phyloP scores from a whole-genome alignment of 2,329 filamentous ascomycete genomes.

The Rutstroemia sp. region DNA sequence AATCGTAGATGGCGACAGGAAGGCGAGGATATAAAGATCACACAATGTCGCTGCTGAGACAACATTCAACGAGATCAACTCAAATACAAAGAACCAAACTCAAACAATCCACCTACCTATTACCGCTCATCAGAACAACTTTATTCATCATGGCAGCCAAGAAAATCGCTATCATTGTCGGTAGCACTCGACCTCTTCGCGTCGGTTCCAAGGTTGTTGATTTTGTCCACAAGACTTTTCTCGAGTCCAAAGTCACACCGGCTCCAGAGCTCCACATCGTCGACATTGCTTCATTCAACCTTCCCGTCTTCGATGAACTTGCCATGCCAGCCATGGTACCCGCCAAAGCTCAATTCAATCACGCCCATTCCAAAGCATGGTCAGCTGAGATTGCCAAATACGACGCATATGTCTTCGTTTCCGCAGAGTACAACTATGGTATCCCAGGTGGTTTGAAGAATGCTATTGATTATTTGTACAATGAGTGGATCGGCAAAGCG shows the following conservation, averaged over 20 bases:
- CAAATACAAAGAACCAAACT: no score
- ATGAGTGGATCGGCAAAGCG: slow-evolving; percentile 51
- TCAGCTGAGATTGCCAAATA: slow-evolving; percentile 34
- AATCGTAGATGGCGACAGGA: no score
- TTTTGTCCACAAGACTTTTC: slow-evolving; percentile 5
- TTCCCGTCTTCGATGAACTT: slow-evolving; percentile 17
- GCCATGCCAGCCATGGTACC: slow-evolving; percentile 30
- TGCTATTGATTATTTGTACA: slow-evolving; percentile 51
- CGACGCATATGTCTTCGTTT: slow-evolving; percentile 42
- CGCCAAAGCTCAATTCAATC: slow-evolving; percentile 28
- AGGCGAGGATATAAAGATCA: no score
- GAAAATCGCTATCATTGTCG: slow-evolving; percentile 11
- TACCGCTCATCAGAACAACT: no score
- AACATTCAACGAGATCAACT: no score
- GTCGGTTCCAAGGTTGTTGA: slow-evolving; percentile 5
- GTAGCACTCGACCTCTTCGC: slow-evolving; percentile 9
- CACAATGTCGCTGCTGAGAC: no score
- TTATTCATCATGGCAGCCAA: background rate
- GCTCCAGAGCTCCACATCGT: slow-evolving; percentile 29
- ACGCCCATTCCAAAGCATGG: slow-evolving; percentile 35
- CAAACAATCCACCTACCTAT: no score
- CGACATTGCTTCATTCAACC: slow-evolving; percentile 27
- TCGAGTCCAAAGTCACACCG: slow-evolving; percentile 19
- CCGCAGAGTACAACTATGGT: slow-evolving; percentile 49
- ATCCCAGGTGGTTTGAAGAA: slow-evolving; percentile 50